Base-by-base conservation (phyloP, 257 asterid genomes). In the Galeopsis tetrahit region DNA sequence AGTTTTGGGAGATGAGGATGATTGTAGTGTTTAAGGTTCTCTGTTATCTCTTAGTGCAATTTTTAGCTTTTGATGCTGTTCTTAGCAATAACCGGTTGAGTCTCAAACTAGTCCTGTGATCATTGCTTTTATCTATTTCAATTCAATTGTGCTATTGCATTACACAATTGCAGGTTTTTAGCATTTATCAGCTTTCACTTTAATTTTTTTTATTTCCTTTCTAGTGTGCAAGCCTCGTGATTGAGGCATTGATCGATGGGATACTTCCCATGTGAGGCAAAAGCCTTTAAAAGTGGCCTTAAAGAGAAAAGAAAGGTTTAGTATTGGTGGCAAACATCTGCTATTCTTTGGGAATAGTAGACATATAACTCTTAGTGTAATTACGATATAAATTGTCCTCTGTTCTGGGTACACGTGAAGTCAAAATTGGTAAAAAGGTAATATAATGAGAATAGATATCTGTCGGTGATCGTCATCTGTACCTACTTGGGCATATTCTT, bases 231-330 rank as follows among this genome's bases (percentile, higher is more conserved):
- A 67, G 69, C 42, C 56, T 63, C 53, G 42, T 35, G 67, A 67
- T 72, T 39, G 28, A 49, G 21, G 56, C 56, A 49, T 49, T 14
- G 6, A 21, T 67, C 42, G 10, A 55, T 5, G 5, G 4, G 40
- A 10, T 43, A 46, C 53, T 64, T 70, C 42, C 6, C 9, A 13
- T 53, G 52, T 43, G 69, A 15, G 51, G 51, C 21, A 51, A 68
- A 68, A 76, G 49, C 49, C 59, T 56, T 31, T 52, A 63, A 44
- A 68, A 70, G 35, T 55, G 64, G 66, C 69, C 48, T 34, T 33
- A 14, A 2, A 10, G 1, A 2, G 15, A 17, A 39, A 13, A 13
- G 14, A 42, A 69, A 17, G 10, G 56, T 2, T 59, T 15, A 52
- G 57, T 14, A 68, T 58, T 58, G n/a, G 62, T 8, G 14, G 65